phyloP scores from a whole-genome alignment of 75 land plant genomes.

The Picea glauca region DNA sequence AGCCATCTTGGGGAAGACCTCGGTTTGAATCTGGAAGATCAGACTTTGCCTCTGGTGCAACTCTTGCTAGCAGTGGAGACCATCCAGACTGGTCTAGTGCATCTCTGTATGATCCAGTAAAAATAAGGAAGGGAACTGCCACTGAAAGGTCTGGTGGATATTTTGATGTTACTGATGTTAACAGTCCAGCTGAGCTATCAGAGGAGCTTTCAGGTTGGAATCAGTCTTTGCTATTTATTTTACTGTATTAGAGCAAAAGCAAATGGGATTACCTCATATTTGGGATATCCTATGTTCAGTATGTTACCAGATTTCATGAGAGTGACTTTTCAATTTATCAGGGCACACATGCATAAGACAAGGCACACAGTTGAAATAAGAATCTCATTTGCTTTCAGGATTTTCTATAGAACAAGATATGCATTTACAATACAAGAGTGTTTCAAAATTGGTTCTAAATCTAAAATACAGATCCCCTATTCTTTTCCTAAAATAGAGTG shows the following conservation, averaged over 20 bases:
- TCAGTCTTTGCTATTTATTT: not conserved
- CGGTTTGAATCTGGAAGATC: slow-evolving; percentile 46
- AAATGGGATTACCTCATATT: not conserved
- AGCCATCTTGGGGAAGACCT: slow-evolving; percentile 20
- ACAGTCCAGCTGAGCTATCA: slow-evolving; percentile 19
- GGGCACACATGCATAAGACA: too few species aligned
- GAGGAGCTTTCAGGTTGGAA: slow-evolving; percentile 44
- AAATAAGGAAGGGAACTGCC: slow-evolving; percentile 26
- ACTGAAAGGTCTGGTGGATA: slow-evolving; percentile 32
- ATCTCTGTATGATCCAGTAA: slow-evolving; percentile 13
- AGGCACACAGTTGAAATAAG: too few species aligned
- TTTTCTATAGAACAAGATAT: too few species aligned
- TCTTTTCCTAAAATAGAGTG: too few species aligned
- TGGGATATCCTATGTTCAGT: not conserved
- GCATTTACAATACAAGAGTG: too few species aligned
- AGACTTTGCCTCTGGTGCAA: slow-evolving; percentile 50
- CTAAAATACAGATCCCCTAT: too few species aligned
- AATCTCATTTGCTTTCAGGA: too few species aligned
- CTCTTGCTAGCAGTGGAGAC: slow-evolving; percentile 51
- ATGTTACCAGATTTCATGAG: slow-evolving; percentile 1
- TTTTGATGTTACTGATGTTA: slow-evolving; percentile 24
- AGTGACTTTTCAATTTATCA: too few species aligned
- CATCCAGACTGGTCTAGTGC: slow-evolving; percentile 19
- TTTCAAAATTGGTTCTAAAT: too few species aligned
- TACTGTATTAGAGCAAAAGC: not conserved